Percentiles rank a stretch among this genome's conserved stretches.
Evolutionary conservation across 805 yeast species (phyloP).

Genomic region (Starmerella vaccinii): DNA sequence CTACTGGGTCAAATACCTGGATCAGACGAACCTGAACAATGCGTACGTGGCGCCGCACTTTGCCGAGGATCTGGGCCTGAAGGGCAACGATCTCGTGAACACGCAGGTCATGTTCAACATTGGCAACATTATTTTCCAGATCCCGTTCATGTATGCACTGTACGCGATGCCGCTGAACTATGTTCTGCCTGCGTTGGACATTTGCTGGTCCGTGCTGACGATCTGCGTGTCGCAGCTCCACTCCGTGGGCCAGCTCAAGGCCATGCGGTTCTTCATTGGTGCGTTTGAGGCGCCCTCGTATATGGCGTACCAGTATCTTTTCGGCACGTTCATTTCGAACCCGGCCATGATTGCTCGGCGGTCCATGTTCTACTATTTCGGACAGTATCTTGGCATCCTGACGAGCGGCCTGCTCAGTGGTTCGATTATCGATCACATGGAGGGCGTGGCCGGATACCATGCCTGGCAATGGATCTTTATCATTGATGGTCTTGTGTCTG

Average conservation of each 20-base stretch:
- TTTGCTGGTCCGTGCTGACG: slow-evolving; percentile 60
- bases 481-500: slow-evolving; percentile 50
- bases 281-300: slow-evolving; percentile 59
- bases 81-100: slow-evolving; percentile 51
- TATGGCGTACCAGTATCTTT: slow-evolving; percentile 37
- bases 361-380: slow-evolving; percentile 50
- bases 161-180: slow-evolving; percentile 47
- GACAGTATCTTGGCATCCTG: slow-evolving; percentile 52
- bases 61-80: slow-evolving; percentile 39
- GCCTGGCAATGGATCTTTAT: slow-evolving; percentile 72
- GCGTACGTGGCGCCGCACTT: slow-evolving; percentile 45
- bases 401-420: slow-evolving; percentile 57
- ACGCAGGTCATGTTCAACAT: slow-evolving; percentile 49
- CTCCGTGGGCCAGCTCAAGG: slow-evolving; percentile 45
- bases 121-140: slow-evolving; percentile 51
- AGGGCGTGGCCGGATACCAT: slow-evolving; percentile 43
- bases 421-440: slow-evolving; percentile 39
- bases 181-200: slow-evolving; percentile 46
- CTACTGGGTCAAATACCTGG: slow-evolving; percentile 61
- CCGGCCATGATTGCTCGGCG: slow-evolving; percentile 50
- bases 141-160: slow-evolving; percentile 51
- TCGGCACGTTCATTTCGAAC: slow-evolving; percentile 47
- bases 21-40: slow-evolving; percentile 48
- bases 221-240: slow-evolving; percentile 44
- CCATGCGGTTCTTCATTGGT: slow-evolving; percentile 55